A percentile compares a stretch with the other conserved stretches of the same genome.
Conservation (phyloP, 2,329 filamentous ascomycete genomes). For the Calonectria hawksworthii region DNA sequence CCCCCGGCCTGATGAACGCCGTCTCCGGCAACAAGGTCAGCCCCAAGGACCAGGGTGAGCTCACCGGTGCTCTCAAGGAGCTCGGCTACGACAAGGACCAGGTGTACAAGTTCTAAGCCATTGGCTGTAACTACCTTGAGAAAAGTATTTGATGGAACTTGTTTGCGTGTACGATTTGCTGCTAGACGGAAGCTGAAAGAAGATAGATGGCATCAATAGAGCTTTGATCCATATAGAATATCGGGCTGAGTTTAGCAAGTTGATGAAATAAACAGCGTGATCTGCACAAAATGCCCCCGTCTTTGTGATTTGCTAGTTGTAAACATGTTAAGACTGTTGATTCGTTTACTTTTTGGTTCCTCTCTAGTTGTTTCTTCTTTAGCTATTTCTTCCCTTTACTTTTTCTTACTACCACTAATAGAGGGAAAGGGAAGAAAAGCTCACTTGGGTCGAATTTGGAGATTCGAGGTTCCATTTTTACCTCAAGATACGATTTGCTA, state of each 20-base stretch:
- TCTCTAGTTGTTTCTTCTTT: background rate
- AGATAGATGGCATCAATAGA: slow-evolving; percentile 31
- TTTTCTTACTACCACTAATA: no score
- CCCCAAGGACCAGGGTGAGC: slow-evolving; percentile 94
- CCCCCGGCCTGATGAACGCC: slow-evolving; percentile 92
- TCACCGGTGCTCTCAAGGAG: slow-evolving; percentile 85
- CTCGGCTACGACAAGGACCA: slow-evolving; percentile 80
- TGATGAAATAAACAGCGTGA: background rate
- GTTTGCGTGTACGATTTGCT: slow-evolving; percentile 42
- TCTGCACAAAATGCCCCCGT: background rate
- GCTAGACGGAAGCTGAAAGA: slow-evolving; percentile 43
- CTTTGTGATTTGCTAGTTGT: background rate
- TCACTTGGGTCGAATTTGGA: no score
- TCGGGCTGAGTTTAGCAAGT: background rate
- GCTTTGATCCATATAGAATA: background rate
- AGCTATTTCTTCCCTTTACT: background rate
- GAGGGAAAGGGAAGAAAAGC: no score
- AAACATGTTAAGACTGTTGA: background rate
- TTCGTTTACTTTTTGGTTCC: background rate
- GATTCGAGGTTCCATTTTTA: background rate
- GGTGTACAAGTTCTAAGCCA: slow-evolving; percentile 89
- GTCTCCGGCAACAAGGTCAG: slow-evolving; percentile 91
- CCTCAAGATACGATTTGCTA: background rate
- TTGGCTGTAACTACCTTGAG: slow-evolving; percentile 24
- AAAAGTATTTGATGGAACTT: slow-evolving; percentile 20